These are phyloP conservation scores for Pythium insidiosum DNA, from an alignment of 352 stramenopile genomes.

Conservation along the genomic window DNA sequence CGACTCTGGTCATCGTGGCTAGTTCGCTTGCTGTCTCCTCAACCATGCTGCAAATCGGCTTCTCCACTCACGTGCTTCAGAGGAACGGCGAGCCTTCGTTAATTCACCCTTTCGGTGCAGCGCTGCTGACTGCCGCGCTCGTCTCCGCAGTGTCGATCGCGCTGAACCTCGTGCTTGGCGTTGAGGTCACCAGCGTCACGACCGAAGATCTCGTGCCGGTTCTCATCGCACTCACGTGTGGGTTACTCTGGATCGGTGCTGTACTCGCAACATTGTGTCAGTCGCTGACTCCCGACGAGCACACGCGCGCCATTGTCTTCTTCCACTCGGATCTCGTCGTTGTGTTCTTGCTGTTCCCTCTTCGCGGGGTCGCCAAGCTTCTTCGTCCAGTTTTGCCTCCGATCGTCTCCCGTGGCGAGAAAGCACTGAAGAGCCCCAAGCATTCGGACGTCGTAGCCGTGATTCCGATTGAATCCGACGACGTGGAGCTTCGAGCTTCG, in stretches of 20 bases:
- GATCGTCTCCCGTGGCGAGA: background rate
- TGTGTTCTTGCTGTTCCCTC: slow-evolving; percentile 1
- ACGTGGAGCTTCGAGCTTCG: too few relatives aligned
- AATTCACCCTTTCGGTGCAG: background rate
- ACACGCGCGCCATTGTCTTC: slow-evolving; percentile 7
- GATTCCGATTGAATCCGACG: too few relatives aligned
- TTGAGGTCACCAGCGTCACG: background rate
- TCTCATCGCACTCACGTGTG: too few relatives aligned
- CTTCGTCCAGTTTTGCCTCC: background rate
- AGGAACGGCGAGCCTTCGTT: background rate
- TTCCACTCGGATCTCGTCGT: slow-evolving; percentile 11
- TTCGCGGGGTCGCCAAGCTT: background rate
- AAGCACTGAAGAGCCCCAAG: too few relatives aligned
- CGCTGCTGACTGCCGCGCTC: background rate
- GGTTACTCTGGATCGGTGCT: slow-evolving; percentile 1
- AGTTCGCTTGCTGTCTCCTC: background rate
- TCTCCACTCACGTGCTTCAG: background rate
- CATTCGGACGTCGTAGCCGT: too few relatives aligned
- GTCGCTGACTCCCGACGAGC: slow-evolving; percentile 2
- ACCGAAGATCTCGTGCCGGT: background rate
- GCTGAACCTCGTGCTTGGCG: background rate
- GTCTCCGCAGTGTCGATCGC: background rate
- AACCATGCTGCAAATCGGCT: background rate
- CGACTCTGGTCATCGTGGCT: background rate
- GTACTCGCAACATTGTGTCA: slow-evolving; percentile 2